Percentiles rank a stretch among this genome's conserved stretches.
These are phyloP conservation scores for Mycena vulgaris DNA, from an alignment of 768 basidiomycete genomes.

Conservation along the genomic window DNA sequence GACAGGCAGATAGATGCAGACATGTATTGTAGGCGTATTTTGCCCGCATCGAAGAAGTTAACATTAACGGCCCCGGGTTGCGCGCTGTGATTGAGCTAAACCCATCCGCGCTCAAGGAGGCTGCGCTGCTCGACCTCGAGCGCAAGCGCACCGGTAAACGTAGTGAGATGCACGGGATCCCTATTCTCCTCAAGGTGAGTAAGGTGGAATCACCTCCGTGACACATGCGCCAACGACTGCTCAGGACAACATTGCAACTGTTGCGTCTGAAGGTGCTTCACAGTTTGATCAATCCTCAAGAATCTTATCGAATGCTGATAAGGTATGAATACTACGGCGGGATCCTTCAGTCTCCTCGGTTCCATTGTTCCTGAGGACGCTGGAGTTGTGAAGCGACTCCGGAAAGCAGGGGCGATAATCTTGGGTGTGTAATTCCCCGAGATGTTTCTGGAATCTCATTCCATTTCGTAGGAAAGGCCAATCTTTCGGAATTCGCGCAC, in stretches of 20 bases:
- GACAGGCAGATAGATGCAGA: background rate
- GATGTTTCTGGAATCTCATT: slow-evolving; percentile 2
- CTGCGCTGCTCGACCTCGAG: slow-evolving; percentile 51
- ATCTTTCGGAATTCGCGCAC: slow-evolving; percentile 68
- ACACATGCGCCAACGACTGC: slow-evolving; percentile 44
- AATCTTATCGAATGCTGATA: background rate
- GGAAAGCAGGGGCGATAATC: slow-evolving; percentile 62
- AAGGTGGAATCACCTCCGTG: background rate
- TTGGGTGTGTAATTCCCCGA: slow-evolving; percentile 49
- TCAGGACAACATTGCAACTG: slow-evolving; percentile 64
- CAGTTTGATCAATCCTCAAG: background rate
- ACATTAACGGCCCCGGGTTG: slow-evolving; percentile 52
- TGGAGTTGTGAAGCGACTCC: slow-evolving; percentile 59
- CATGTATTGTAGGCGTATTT: slow-evolving; percentile 61
- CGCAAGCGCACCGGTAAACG: slow-evolving; percentile 46
- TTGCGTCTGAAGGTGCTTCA: slow-evolving; percentile 42
- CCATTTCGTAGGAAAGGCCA: slow-evolving; percentile 64
- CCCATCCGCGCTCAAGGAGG: slow-evolving; percentile 54
- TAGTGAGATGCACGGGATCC: slow-evolving; percentile 55
- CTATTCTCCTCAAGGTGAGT: slow-evolving; percentile 61
- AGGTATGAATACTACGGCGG: slow-evolving; percentile 64
- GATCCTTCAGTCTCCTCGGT: slow-evolving; percentile 59
- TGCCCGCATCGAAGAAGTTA: slow-evolving; percentile 60
- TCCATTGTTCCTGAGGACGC: slow-evolving; percentile 63
- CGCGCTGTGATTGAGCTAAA: slow-evolving; percentile 60